These are phyloP conservation scores for Bruguiera hainesii DNA, from an alignment of 441 rosid genomes.

Conservation along the genomic window DNA sequence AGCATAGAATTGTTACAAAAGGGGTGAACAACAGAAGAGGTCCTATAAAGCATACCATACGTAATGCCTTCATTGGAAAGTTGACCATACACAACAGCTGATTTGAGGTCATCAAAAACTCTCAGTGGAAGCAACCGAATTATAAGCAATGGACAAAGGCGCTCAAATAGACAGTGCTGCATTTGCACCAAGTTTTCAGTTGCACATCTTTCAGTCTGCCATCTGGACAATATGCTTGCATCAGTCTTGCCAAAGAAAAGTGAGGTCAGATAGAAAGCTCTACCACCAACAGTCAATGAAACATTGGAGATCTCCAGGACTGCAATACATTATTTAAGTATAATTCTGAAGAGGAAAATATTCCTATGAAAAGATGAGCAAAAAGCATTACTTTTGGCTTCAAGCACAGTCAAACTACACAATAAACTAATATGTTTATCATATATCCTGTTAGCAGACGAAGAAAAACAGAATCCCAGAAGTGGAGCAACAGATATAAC, in stretches of 20 bases:
- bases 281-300: background rate
- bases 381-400: too few relatives aligned
- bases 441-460: background rate
- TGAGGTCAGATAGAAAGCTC: conserved; percentile 10
- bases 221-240: conserved; percentile 29
- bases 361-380: background rate
- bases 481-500: background rate
- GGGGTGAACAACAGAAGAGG: conserved; percentile 12
- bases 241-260: conserved; percentile 34
- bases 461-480: background rate
- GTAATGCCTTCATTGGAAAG: conserved; percentile 33
- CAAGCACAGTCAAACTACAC: too few relatives aligned
- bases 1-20: conserved; percentile 2
- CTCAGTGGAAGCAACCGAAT: conserved; percentile 80
- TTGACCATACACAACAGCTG: conserved; percentile 56
- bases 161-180: conserved; percentile 63
- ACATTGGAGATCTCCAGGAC: background rate
- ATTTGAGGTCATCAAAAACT: conserved; percentile 61
- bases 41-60: conserved; percentile 37
- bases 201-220: conserved; percentile 33
- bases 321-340: background rate
- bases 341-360: background rate
- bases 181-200: conserved; percentile 33
- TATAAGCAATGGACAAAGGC: conserved; percentile 85
- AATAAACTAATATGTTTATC: background rate